A percentile compares a stretch with the other conserved stretches of the same genome.
These are phyloP conservation scores for Silene vulgaris DNA, from an alignment of 179 eudicot genomes.

Conservation along the genomic window DNA sequence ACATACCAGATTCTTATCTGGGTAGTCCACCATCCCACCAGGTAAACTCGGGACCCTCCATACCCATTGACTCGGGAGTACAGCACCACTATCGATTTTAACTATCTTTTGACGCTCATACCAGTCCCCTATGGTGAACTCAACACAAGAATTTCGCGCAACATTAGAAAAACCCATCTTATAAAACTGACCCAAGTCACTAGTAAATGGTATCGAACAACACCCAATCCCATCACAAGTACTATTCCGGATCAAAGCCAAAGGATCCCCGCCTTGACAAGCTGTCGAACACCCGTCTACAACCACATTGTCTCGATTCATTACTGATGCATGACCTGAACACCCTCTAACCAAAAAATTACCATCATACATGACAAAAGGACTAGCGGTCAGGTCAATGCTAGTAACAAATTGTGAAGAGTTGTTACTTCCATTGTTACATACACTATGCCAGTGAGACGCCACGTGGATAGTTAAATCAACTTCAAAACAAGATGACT, in stretches of 20 bases:
- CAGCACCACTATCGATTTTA: neutral
- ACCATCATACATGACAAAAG: neutral
- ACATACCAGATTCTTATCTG: conserved; percentile 12
- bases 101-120: conserved; percentile 14
- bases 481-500: conserved; percentile 12
- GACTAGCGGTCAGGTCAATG: conserved; percentile 9
- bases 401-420: conserved; percentile 14
- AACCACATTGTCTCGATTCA: conserved; percentile 8
- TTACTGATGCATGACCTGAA: conserved; percentile 16
- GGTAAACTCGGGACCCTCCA: conserved; percentile 21
- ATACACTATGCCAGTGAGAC: conserved; percentile 9
- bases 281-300: conserved; percentile 12
- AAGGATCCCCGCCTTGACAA: neutral
- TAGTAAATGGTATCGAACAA: conserved; percentile 18
- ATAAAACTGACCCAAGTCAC: conserved; percentile 16
- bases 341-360: conserved; percentile 14
- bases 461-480: conserved; percentile 5
- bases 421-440: conserved; percentile 10
- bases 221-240: conserved; percentile 25
- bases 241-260: neutral
- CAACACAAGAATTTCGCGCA: conserved; percentile 15
- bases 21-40: conserved; percentile 6
- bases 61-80: conserved; percentile 14
- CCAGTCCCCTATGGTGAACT: conserved; percentile 13
- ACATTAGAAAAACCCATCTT: conserved; percentile 17